Evolutionary conservation across 1,139 yeast genomes (phyloP).

Genomic region (Pneumocystis sp.): DNA sequence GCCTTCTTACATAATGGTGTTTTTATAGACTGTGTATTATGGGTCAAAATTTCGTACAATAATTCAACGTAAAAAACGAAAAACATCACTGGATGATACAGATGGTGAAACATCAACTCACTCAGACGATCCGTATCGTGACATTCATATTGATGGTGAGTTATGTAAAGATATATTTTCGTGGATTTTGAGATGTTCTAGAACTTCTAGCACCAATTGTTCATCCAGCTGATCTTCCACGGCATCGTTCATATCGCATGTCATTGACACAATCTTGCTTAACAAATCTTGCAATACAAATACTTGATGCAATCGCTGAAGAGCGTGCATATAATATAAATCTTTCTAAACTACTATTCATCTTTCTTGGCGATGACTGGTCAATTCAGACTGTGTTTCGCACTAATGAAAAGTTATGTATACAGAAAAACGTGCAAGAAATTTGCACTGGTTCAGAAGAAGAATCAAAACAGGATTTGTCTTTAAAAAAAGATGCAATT

Average conservation of each 20-base stretch:
- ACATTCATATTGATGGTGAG: conserved; percentile 3
- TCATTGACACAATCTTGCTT: conserved; percentile 6
- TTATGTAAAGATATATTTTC: neutral
- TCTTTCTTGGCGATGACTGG: conserved; percentile 10
- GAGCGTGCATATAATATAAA: conserved; percentile 8
- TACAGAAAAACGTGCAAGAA: neutral
- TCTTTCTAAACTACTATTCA: conserved; percentile 6
- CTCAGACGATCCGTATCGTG: conserved; percentile 9
- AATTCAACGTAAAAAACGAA: neutral
- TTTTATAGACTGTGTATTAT: neutral
- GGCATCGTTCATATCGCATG: conserved; percentile 5
- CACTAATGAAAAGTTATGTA: neutral
- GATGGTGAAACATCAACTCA: conserved; percentile 1
- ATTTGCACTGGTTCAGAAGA: neutral
- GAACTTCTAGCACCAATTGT: conserved; percentile 8
- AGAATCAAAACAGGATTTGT: neutral
- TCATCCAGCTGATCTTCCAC: conserved; percentile 9
- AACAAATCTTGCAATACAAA: conserved; percentile 6
- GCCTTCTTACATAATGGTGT: neutral
- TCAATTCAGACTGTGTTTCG: conserved; percentile 3
- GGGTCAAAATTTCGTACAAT: neutral
- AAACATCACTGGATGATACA: neutral
- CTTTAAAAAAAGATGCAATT: neutral
- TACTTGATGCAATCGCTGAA: conserved; percentile 6
- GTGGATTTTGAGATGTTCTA: neutral